A percentile compares a stretch with the other conserved stretches of the same genome.
phyloP scores from a whole-genome alignment of 192 early-diverging fungal genomes.

The Gaertneriomyces sp. region DNA sequence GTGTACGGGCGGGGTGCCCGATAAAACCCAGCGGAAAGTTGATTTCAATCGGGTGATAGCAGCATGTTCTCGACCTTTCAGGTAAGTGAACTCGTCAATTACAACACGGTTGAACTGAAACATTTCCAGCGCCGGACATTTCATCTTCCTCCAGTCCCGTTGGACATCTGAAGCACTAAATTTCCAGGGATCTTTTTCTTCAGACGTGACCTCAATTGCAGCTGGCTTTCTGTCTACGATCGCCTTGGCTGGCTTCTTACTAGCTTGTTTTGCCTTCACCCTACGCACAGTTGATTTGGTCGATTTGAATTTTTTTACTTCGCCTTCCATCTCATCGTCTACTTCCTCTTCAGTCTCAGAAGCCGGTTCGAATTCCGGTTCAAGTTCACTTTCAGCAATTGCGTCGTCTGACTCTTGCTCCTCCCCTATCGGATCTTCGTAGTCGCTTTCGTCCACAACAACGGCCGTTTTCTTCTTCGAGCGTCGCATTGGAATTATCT shows the following conservation, averaged over 20 bases:
- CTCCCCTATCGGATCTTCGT: background rate
- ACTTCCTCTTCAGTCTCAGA: conserved; percentile 3
- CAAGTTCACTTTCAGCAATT: conserved; percentile 4
- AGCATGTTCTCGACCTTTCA: conserved; percentile 31
- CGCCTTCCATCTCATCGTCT: background rate
- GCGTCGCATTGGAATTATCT: background rate
- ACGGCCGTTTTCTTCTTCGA: background rate
- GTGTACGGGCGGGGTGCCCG: conserved; percentile 40
- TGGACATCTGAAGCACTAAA: conserved; percentile 22
- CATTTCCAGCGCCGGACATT: conserved; percentile 39
- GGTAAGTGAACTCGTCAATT: conserved; percentile 49
- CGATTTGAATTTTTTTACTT: too few relatives aligned
- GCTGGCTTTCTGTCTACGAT: background rate
- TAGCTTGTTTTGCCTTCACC: too few relatives aligned
- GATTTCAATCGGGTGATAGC: conserved; percentile 28
- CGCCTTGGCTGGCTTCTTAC: background rate
- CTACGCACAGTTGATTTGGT: too few relatives aligned
- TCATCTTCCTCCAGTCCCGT: conserved; percentile 36
- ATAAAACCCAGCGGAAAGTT: conserved; percentile 36
- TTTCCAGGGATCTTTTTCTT: conserved; percentile 39
- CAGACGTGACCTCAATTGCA: background rate
- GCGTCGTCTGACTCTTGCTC: conserved; percentile 27
- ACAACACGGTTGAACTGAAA: conserved; percentile 45
- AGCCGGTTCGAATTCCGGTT: conserved; percentile 2
- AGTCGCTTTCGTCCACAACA: background rate